Evolutionary conservation across 129 eudicot species (phyloP).

Genomic region (Ambrosia trifida): DNA sequence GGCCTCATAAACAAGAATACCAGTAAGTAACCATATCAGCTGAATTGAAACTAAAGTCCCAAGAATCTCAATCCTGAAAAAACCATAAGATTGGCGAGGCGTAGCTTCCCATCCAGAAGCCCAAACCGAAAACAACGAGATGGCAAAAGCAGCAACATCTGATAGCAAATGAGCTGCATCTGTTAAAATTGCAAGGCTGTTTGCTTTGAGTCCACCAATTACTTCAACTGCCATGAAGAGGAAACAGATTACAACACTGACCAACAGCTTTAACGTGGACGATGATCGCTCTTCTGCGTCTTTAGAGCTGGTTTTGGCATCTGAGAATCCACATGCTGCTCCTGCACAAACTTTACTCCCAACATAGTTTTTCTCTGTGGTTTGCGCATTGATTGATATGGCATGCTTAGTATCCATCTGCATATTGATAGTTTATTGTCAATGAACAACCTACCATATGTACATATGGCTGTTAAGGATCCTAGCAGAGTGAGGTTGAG

Average conservation of each 20-base stretch:
- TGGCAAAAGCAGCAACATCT: constrained; percentile 60
- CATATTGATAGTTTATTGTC: background rate
- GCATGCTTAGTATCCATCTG: constrained; percentile 24
- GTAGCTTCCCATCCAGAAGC: constrained; percentile 70
- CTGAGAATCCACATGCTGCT: constrained; percentile 53
- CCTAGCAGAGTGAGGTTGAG: no score
- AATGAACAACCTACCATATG: background rate
- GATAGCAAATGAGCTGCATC: constrained; percentile 62
- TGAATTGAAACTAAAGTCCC: constrained; percentile 58
- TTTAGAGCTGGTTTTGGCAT: constrained; percentile 23
- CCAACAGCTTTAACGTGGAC: constrained; percentile 43
- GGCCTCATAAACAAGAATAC: constrained; percentile 54
- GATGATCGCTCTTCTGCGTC: constrained; percentile 50
- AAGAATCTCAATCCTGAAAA: constrained; percentile 55
- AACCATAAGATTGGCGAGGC: constrained; percentile 57
- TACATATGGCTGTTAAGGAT: background rate
- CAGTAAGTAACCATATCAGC: constrained; percentile 56
- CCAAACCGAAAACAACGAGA: constrained; percentile 56
- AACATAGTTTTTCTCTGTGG: constrained; percentile 16
- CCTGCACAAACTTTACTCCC: constrained; percentile 45
- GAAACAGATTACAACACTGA: constrained; percentile 41
- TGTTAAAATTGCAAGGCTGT: constrained; percentile 55
- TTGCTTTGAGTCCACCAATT: constrained; percentile 54
- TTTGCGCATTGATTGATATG: background rate
- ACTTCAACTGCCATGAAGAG: constrained; percentile 54